These are phyloP conservation scores for Botryotinia convoluta DNA, from an alignment of 2,329 filamentous ascomycete species.

Conservation along the genomic window DNA sequence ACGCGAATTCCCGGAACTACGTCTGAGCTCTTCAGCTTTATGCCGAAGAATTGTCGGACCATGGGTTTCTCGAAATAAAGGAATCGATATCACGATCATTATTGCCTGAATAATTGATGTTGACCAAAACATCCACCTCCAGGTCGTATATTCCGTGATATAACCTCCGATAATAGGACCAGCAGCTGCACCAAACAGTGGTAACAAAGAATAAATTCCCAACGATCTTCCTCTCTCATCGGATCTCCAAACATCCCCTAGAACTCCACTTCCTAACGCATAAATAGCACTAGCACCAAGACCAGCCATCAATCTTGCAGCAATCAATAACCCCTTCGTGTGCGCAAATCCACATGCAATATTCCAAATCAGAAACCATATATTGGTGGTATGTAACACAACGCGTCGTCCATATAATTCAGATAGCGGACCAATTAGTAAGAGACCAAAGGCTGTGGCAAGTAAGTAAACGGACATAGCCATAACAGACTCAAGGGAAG, in stretches of 20 bases:
- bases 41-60: conserved; percentile 46
- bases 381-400: conserved; percentile 45
- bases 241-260: conserved; percentile 48
- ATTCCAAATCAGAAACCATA: conserved; percentile 55
- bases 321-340: conserved; percentile 45
- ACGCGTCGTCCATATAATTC: conserved; percentile 48
- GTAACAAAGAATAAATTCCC: conserved; percentile 37
- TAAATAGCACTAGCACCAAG: conserved; percentile 49
- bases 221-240: conserved; percentile 47
- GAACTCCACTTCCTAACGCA: conserved; percentile 44
- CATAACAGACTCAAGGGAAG: not conserved
- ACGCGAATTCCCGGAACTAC: not conserved
- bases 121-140: conserved; percentile 55
- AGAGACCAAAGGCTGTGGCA: conserved; percentile 43
- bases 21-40: not conserved
- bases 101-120: conserved; percentile 45
- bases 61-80: conserved; percentile 48
- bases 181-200: conserved; percentile 36
- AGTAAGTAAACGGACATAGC: conserved; percentile 29
- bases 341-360: conserved; percentile 49
- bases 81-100: conserved; percentile 43
- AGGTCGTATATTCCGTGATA: conserved; percentile 46
- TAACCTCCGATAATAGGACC: conserved; percentile 52
- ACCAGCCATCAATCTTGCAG: conserved; percentile 47
- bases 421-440: conserved; percentile 59